These are phyloP conservation scores for Phialophora macrospora DNA, from an alignment of 2,329 filamentous ascomycete genomes.

Conservation along the genomic window DNA sequence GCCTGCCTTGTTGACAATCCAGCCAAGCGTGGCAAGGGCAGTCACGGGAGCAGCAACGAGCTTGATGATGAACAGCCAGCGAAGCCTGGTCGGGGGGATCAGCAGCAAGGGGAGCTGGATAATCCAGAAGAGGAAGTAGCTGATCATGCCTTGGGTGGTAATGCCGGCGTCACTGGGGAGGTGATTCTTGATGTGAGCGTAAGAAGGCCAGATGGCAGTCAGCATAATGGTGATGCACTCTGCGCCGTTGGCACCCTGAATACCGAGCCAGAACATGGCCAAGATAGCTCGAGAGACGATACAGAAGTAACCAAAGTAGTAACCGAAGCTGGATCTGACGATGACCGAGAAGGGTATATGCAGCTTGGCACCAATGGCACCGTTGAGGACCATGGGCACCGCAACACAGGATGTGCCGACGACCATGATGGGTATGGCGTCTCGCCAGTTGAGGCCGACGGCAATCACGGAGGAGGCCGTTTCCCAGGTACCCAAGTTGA, in stretches of 20 bases:
- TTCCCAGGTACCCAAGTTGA: conserved; percentile 57
- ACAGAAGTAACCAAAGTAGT: conserved; percentile 62
- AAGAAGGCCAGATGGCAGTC: conserved; percentile 52
- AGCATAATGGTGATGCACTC: conserved; percentile 44
- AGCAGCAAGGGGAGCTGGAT: conserved; percentile 61
- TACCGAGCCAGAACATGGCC: conserved; percentile 60
- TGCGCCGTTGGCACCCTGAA: conserved; percentile 44
- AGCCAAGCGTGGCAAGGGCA: conserved; percentile 42
- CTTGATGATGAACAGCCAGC: conserved; percentile 60
- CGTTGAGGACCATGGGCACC: conserved; percentile 51
- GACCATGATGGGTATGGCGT: conserved; percentile 38
- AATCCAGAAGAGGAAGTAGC: conserved; percentile 64
- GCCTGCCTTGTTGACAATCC: conserved; percentile 51
- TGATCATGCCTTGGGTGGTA: conserved; percentile 61
- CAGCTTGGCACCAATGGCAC: conserved; percentile 55
- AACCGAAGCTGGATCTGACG: conserved; percentile 61
- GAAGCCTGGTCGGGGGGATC: conserved; percentile 60
- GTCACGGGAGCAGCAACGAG: conserved; percentile 45
- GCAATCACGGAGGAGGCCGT: conserved; percentile 57
- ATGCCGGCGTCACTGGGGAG: conserved; percentile 60
- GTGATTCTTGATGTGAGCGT: conserved; percentile 56
- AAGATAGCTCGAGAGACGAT: conserved; percentile 60
- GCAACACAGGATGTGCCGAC: conserved; percentile 39
- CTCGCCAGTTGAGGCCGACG: conserved; percentile 58
- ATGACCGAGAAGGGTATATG: conserved; percentile 63